phyloP scores from a whole-genome alignment of 1,139 yeast species.

The Taphrina deformans region DNA sequence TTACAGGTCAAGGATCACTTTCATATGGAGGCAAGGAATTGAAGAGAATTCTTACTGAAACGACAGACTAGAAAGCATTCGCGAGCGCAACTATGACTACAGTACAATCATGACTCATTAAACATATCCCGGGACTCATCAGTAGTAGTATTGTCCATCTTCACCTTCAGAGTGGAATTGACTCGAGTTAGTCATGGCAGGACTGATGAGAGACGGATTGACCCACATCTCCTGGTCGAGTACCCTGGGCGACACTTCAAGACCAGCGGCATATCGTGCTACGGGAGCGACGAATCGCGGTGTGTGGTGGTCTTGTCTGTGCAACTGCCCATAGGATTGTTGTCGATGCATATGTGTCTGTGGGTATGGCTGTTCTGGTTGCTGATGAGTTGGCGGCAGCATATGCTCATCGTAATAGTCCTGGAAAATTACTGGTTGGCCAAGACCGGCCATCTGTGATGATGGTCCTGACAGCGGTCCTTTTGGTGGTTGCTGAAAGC shows the following conservation, averaged over 20 bases:
- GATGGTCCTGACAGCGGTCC: background rate
- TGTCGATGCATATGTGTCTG: background rate
- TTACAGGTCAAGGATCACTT: too few species aligned
- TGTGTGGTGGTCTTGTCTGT: background rate
- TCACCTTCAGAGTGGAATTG: conserved; percentile 19
- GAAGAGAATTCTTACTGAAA: background rate
- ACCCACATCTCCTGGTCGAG: conserved; percentile 21
- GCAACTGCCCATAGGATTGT: background rate
- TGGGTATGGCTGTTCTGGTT: background rate
- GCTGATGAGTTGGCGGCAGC: background rate
- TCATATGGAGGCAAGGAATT: too few species aligned
- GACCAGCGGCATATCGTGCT: conserved; percentile 4
- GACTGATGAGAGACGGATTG: conserved; percentile 22
- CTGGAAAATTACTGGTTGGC: background rate
- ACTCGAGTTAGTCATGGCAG: conserved; percentile 26
- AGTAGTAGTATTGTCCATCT: conserved; percentile 9
- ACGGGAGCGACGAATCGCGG: conserved; percentile 9
- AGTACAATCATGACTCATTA: background rate
- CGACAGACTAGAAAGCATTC: background rate
- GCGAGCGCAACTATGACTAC: conserved; percentile 8
- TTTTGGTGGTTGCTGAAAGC: background rate
- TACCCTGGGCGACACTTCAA: background rate
- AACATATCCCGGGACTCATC: background rate
- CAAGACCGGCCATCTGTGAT: background rate
- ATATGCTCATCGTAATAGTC: background rate